Base-by-base conservation (phyloP, 148 eudicot genomes). In the Heliamphora exappendiculata region DNA sequence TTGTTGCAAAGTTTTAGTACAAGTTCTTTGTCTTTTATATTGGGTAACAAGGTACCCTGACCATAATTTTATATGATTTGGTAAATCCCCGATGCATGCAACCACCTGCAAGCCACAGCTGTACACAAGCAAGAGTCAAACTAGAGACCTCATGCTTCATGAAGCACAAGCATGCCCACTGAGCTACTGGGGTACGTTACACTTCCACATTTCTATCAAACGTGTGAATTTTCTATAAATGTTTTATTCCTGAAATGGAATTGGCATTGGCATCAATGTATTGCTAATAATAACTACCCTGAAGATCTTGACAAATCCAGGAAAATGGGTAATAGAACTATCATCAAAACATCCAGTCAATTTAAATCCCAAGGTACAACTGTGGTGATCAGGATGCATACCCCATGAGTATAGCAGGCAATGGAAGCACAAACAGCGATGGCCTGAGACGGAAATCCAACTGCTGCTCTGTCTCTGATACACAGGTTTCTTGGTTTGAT, bases 321-420 rank as follows among this genome's bases (percentile, higher is more conserved):
- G 5, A 60, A 28, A 60, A 60, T 42, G 19, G 16, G 42, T 14
- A 60, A 31, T 57, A 59, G 20, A 74, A 59, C 36, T 58, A 73
- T 58, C 16, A 45, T 41, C 34, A 59, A 72, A 78, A 31, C 34
- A 72, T 5, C 53, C 22, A 53, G 31, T 22, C 68, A 28, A 60
- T 55, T 11, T 55, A n/a, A 47, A 22, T 58, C 36, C 59, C 49
- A 36, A 39, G 31, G 22, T 71, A 54, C 12, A 54, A 19, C 44
- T 42, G 53, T 36, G 28, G 29, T 36, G 57, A 19, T 41, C n/a
- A 75, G 54, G 37, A 64, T 8, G 53, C 88, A 82, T 89, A 95
- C 99, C 99, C 99, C 53, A 95, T 95, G 78, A 95, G 96, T 77
- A 95, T 78, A 77, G 96, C 87, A 78, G 99, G 93, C 59, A 82